Evolutionary conservation across 2,329 filamentous ascomycete genomes (phyloP), one percentile per base, ranked within the genome.

Genomic region (Fusarium sp.): DNA sequence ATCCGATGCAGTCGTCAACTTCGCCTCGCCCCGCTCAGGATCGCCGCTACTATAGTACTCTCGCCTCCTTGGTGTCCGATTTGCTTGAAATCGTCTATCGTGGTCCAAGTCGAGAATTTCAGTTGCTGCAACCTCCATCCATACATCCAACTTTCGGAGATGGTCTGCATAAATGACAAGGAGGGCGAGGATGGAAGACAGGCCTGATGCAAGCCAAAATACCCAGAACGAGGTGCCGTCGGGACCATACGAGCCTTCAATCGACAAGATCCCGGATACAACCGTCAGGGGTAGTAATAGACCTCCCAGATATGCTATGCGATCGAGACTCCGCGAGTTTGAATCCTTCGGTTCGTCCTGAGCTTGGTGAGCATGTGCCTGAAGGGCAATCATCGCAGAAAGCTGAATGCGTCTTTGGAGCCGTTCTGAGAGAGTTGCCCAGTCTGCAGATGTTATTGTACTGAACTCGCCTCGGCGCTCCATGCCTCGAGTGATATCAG

Each of bases 221-320:
- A 86, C 78, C 78, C 79, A 86, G 73, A 86, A 86, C 20, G 74
- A 73, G 18, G 65, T 31, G 1, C 78, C 78, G n/a, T 76, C 78
- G 0, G 84, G 84, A 0, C 79, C 80, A 66, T 81, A 86, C 2
- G 78, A 73, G 10, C 81, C 82, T 28, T 81, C 79, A 75, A 86
- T 86, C 16, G 82, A 82, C 16, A 86, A 76, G 11, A 86, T 78
- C 15, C 82, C 79, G 0, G 84, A 82, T 7, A 86, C 80, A 16
- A 86, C 78, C 6, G 82, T 83, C 20, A 86, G 71, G 4, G 84
- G 84, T 2, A 86, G 78, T 8, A 86, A 75, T 2, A 86, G 71
- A 1, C 83, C 84, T 47, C 84, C 84, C 13, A 86, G 78, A 72
- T 86, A 86, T 3, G 82, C 77, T 16, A 86, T 81, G 8, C 84